Evolutionary conservation across 1,284 basidiomycete species (phyloP).

Genomic region (Phlebopus sp.): DNA sequence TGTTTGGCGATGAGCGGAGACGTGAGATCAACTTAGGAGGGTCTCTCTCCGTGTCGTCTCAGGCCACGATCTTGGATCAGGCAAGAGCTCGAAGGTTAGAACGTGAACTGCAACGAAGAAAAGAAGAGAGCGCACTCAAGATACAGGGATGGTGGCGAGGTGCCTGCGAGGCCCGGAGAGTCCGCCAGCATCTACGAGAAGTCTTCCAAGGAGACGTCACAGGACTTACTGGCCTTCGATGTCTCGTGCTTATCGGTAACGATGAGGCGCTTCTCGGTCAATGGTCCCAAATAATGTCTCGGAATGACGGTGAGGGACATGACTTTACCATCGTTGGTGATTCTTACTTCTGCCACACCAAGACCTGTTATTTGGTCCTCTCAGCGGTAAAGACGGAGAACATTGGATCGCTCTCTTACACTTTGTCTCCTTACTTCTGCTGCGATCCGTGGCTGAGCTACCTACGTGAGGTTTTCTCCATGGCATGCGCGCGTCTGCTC

Average conservation of each 20-base stretch:
- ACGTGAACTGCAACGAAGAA: conserved; percentile 52
- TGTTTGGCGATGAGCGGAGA: conserved; percentile 34
- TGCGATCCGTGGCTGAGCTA: conserved; percentile 46
- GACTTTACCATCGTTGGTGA: neutral
- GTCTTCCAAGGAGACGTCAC: conserved; percentile 40
- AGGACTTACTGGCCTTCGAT: conserved; percentile 54
- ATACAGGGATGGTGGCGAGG: conserved; percentile 75
- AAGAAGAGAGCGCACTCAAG: conserved; percentile 52
- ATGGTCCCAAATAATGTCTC: conserved; percentile 43
- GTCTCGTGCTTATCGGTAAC: conserved; percentile 56
- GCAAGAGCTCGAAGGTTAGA: conserved; percentile 58
- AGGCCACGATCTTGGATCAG: conserved; percentile 55
- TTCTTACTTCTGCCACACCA: conserved; percentile 6
- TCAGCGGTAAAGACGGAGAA: conserved; percentile 33
- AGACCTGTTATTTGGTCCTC: conserved; percentile 45
- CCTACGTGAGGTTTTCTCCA: conserved; percentile 42
- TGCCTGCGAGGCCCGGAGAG: conserved; percentile 36
- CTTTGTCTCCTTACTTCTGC: conserved; percentile 45
- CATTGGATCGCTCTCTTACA: conserved; percentile 61
- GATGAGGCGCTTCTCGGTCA: conserved; percentile 50
- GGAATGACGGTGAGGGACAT: conserved; percentile 41
- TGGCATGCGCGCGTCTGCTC: neutral
- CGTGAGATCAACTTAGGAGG: conserved; percentile 80
- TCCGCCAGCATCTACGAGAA: conserved; percentile 40
- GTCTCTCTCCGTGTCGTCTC: conserved; percentile 46